phyloP scores from a whole-genome alignment of 148 eudicot genomes.

The Tetragonia tetragonoides region DNA sequence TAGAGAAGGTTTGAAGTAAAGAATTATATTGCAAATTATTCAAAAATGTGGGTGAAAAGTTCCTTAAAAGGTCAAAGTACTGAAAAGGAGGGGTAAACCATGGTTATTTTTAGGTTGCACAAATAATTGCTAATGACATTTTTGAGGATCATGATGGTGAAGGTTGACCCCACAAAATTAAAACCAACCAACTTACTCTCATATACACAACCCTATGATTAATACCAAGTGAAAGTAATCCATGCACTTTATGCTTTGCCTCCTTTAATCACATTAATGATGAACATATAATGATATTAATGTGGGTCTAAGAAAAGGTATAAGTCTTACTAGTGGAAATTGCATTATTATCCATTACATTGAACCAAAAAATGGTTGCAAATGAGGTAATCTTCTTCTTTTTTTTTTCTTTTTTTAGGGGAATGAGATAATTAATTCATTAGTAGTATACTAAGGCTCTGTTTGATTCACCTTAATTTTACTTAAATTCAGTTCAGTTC shows the following conservation, averaged over 20 bases:
- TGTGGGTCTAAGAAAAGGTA: neutral
- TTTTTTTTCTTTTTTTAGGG: no score
- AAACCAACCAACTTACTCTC: conserved; percentile 30
- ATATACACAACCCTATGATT: conserved; percentile 15
- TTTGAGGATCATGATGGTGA: conserved; percentile 16
- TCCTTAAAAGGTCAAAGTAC: conserved; percentile 15
- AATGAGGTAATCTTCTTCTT: neutral
- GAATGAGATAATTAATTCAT: no score
- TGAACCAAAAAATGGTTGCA: conserved; percentile 13
- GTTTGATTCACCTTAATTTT: no score
- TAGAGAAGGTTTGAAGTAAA: conserved; percentile 17
- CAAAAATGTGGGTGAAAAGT: conserved; percentile 30
- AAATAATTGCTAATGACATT: conserved; percentile 3
- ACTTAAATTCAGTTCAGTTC: no score
- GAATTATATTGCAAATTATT: conserved; percentile 14
- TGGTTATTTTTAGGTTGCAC: neutral
- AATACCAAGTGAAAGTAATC: conserved; percentile 27
- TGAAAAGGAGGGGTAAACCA: neutral
- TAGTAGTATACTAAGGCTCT: neutral
- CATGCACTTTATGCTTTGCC: conserved; percentile 16
- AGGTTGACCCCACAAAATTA: conserved; percentile 33
- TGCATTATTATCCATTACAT: neutral
- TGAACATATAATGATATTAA: conserved; percentile 18
- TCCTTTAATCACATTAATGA: conserved; percentile 15
- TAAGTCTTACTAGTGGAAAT: neutral